Conservation (phyloP, 768 basidiomycete species). For the Boletus patriciae region DNA sequence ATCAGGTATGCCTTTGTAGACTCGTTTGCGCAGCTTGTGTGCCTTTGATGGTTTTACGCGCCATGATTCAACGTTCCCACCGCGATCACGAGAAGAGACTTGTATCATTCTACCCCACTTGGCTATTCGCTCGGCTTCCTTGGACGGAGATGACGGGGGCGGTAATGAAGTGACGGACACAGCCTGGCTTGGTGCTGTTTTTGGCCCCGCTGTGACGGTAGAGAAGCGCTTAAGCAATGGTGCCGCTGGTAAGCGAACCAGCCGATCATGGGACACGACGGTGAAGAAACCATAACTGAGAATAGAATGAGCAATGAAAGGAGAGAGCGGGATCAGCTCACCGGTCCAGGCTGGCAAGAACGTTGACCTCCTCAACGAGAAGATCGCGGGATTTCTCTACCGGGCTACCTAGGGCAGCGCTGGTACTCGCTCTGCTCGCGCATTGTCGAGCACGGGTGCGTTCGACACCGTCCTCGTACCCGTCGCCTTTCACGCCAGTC, state of each 20-base stretch:
- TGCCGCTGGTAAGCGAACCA: conserved; percentile 65
- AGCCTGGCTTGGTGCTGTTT: conserved; percentile 46
- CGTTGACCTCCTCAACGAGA: conserved; percentile 67
- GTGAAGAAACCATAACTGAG: conserved; percentile 90
- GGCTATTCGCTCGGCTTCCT: conserved; percentile 73
- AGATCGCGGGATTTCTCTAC: conserved; percentile 66
- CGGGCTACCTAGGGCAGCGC: conserved; percentile 54
- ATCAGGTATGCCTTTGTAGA: conserved; percentile 96
- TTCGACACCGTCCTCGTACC: conserved; percentile 92
- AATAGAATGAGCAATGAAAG: conserved; percentile 14
- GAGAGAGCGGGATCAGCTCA: conserved; percentile 39
- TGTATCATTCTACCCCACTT: conserved; percentile 95
- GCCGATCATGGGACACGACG: conserved; percentile 77
- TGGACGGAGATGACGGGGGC: conserved; percentile 45
- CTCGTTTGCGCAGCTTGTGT: conserved; percentile 67
- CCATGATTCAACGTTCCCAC: conserved; percentile 80
- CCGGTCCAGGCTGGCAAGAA: conserved; percentile 84
- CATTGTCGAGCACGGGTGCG: conserved; percentile 78
- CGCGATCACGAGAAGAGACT: conserved; percentile 64
- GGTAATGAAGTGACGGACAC: conserved; percentile 49
- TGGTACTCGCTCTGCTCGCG: conserved; percentile 53
- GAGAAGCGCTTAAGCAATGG: conserved; percentile 63
- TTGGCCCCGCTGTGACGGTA: conserved; percentile 44
- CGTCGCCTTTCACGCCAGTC: conserved; percentile 92
- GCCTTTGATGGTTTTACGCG: conserved; percentile 61